These are phyloP conservation scores for Aspergillus felis DNA, from an alignment of 2,329 filamentous ascomycete genomes.

Conservation along the genomic window DNA sequence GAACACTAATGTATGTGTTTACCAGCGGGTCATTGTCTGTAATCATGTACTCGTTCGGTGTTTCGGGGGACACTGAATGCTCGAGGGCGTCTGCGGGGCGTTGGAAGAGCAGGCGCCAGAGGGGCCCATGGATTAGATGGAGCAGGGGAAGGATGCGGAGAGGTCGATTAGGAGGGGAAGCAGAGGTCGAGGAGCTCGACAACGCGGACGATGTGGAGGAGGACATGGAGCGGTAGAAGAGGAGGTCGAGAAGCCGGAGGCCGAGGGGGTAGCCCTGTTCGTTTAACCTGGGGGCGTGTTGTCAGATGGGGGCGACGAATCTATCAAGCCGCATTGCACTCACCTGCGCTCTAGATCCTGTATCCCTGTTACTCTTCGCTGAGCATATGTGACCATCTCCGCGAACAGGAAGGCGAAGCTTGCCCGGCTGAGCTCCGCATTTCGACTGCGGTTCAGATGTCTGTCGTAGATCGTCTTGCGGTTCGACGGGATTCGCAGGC, in stretches of 20 bases:
- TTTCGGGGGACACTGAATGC: conserved; percentile 74
- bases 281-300: conserved; percentile 65
- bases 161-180: conserved; percentile 68
- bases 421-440: conserved; percentile 83
- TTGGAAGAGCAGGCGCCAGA: conserved; percentile 90
- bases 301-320: not conserved
- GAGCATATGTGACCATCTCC: conserved; percentile 95
- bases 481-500: conserved; percentile 82
- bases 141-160: conserved; percentile 86
- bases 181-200: conserved; percentile 72
- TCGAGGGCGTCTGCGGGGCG: conserved; percentile 90
- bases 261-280: conserved; percentile 90
- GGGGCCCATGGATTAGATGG: conserved; percentile 87
- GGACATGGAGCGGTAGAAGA: conserved; percentile 79
- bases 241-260: conserved; percentile 88
- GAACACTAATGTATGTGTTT: conserved; percentile 88
- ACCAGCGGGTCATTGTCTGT: conserved; percentile 97
- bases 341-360: conserved; percentile 90
- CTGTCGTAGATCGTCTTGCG: conserved; percentile 98
- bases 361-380: conserved; percentile 83
- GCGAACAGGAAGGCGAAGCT: conserved; percentile 95
- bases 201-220: conserved; percentile 79
- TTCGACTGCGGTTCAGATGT: conserved; percentile 83
- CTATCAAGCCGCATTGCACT: conserved; percentile 16
- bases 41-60: conserved; percentile 97